Conservation (phyloP, 805 yeast species). For the Kodamaea fukazawae region DNA sequence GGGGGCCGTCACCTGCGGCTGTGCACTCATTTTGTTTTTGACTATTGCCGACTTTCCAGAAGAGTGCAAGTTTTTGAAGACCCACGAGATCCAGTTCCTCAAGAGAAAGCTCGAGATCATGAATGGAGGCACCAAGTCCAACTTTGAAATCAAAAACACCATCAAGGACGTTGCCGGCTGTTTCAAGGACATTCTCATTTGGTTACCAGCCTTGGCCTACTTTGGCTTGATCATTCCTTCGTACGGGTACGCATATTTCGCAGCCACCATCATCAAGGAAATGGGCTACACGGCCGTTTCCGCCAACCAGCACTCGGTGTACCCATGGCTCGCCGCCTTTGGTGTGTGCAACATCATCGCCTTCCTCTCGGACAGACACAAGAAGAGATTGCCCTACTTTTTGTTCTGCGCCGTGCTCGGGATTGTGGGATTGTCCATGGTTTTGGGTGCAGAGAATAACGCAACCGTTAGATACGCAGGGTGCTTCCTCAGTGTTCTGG, state of each 20-base stretch:
- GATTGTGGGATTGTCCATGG: slow-evolving; percentile 54
- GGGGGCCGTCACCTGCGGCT: slow-evolving; percentile 39
- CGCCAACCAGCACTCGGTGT: slow-evolving; percentile 79
- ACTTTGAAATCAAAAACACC: slow-evolving; percentile 47
- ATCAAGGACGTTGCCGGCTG: slow-evolving; percentile 44
- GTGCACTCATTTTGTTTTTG: slow-evolving; percentile 41
- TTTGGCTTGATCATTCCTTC: slow-evolving; percentile 69
- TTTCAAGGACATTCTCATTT: slow-evolving; percentile 59
- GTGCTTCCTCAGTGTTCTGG: slow-evolving; percentile 57
- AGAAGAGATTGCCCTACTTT: slow-evolving; percentile 46
- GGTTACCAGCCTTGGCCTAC: slow-evolving; percentile 58
- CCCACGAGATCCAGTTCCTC: slow-evolving; percentile 52
- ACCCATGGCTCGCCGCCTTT: slow-evolving; percentile 81
- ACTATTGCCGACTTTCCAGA: slow-evolving; percentile 72
- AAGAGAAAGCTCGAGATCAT: slow-evolving; percentile 59
- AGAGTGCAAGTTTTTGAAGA: slow-evolving; percentile 50
- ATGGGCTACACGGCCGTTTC: slow-evolving; percentile 66
- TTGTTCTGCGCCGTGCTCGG: slow-evolving; percentile 38
- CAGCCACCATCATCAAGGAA: slow-evolving; percentile 60
- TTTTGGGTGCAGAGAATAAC: slow-evolving; percentile 43
- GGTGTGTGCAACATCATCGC: slow-evolving; percentile 66
- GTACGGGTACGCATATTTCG: slow-evolving; percentile 72
- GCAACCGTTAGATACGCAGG: slow-evolving; percentile 55
- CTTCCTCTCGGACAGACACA: slow-evolving; percentile 44
- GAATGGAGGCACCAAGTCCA: slow-evolving; percentile 42